Conservation (phyloP, 768 basidiomycete genomes). For the Kwoniella sp. region DNA sequence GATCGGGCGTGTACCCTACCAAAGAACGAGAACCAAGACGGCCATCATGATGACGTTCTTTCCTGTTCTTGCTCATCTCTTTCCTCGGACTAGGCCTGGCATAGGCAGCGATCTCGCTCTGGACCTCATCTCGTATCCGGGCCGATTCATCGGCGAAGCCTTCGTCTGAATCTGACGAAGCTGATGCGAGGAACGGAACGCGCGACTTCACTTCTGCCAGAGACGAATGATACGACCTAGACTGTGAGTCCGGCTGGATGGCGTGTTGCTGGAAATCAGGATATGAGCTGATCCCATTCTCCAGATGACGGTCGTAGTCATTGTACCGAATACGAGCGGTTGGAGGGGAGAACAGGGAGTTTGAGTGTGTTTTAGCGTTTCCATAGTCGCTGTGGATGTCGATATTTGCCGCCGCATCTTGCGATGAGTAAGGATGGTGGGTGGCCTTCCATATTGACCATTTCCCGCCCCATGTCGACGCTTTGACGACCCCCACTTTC, state of each 20-base stretch:
- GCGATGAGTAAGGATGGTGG: neutral
- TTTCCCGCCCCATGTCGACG: slow-evolving; percentile 48
- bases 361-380: neutral
- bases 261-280: neutral
- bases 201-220: slow-evolving; percentile 7
- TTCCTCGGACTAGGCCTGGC: slow-evolving; percentile 34
- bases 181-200: slow-evolving; percentile 48
- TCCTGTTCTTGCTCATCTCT: slow-evolving; percentile 11
- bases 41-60: slow-evolving; percentile 1
- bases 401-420: neutral
- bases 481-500: slow-evolving; percentile 48
- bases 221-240: neutral
- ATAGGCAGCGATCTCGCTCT: slow-evolving; percentile 5
- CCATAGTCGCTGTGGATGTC: neutral
- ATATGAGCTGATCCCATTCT: neutral
- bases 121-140: neutral
- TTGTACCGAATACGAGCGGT: neutral
- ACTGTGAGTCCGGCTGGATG: neutral
- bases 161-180: slow-evolving; percentile 49
- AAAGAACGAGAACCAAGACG: slow-evolving; percentile 29
- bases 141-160: slow-evolving; percentile 30
- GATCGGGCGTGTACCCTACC: slow-evolving; percentile 43
- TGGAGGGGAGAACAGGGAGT: neutral
- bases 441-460: slow-evolving; percentile 47
- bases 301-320: neutral